Base-by-base conservation (phyloP, 1,284 basidiomycete species). In the Puccinia coronata region DNA sequence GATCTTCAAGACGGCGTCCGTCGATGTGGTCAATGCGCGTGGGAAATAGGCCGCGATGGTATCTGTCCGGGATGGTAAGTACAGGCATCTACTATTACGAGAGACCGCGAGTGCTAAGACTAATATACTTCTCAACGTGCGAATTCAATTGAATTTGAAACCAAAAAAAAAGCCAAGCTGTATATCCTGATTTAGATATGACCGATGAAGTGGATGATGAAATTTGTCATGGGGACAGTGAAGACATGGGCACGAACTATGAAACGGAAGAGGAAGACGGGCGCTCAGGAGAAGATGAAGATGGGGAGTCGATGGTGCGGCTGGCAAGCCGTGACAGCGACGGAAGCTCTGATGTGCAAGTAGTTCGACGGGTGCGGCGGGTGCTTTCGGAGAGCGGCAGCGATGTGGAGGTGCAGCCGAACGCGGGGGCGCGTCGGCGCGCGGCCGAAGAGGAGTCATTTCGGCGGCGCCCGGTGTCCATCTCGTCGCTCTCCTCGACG, bases 61-160 rank as follows among this genome's bases (percentile, higher is more conserved):
- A 57, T 71, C 23, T 79, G 77, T 39, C 53, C 39, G 36, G 77
- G 77, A 79, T 79, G 77, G 77, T 79, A n/a, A 79, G 77, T 69
- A 43, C n/a, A 43, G 14, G 23, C 31, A 65, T 41, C 4, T 34
- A 31, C 8, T 11, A 18, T n/a, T n/a, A n/a, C n/a, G n/a, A n/a
- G n/a, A n/a, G n/a, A n/a, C n/a, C n/a, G n/a, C n/a, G n/a, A n/a
- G n/a, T n/a, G n/a, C 6, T 5, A 5, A 25, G 39, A 16, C 47
- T 34, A 11, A 8, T 53, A 4, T 55, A 16, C n/a, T 53, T 34
- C 43, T 14, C 28, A 12, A 49, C n/a, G n/a, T n/a, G n/a, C n/a
- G n/a, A n/a, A n/a, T n/a, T n/a, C n/a, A n/a, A 72, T 72, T n/a
- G 43, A 23, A 28, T 25, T 72, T 51, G 43, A 23, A 28, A 20